Evolutionary conservation across 805 yeast genomes (phyloP).

Genomic region (Kodamaea hsintzibuensis): DNA sequence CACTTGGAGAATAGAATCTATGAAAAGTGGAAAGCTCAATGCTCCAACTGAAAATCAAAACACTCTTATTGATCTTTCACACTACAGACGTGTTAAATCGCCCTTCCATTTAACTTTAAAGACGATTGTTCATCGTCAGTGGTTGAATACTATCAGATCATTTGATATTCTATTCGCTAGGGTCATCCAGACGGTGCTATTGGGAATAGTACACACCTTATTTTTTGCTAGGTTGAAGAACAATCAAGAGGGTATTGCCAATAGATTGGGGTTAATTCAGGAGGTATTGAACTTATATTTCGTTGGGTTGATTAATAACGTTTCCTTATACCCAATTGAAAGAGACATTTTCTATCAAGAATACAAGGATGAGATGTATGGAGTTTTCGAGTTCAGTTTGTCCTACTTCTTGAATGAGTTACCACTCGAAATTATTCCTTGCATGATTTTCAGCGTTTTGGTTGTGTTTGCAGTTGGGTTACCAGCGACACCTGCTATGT

Average conservation of each 20-base stretch:
- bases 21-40: conserved; percentile 15
- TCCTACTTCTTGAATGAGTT: conserved; percentile 62
- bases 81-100: conserved; percentile 35
- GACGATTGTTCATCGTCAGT: conserved; percentile 34
- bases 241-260: conserved; percentile 51
- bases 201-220: conserved; percentile 65
- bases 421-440: conserved; percentile 65
- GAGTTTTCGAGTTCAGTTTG: conserved; percentile 59
- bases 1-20: conserved; percentile 23
- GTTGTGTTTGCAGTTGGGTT: conserved; percentile 72
- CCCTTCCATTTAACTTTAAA: conserved; percentile 30
- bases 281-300: conserved; percentile 71
- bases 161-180: conserved; percentile 65
- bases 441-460: conserved; percentile 59
- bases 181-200: conserved; percentile 59
- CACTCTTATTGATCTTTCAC: conserved; percentile 36
- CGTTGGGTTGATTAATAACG: conserved; percentile 76
- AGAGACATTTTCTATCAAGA: conserved; percentile 78
- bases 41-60: conserved; percentile 12
- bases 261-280: conserved; percentile 76
- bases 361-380: conserved; percentile 69
- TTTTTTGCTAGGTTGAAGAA: conserved; percentile 52
- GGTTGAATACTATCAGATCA: conserved; percentile 34
- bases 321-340: conserved; percentile 74
- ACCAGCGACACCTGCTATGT: conserved; percentile 66